These are phyloP conservation scores for Rubus idaeus DNA, from an alignment of 306 rosid genomes.

Conservation along the genomic window DNA sequence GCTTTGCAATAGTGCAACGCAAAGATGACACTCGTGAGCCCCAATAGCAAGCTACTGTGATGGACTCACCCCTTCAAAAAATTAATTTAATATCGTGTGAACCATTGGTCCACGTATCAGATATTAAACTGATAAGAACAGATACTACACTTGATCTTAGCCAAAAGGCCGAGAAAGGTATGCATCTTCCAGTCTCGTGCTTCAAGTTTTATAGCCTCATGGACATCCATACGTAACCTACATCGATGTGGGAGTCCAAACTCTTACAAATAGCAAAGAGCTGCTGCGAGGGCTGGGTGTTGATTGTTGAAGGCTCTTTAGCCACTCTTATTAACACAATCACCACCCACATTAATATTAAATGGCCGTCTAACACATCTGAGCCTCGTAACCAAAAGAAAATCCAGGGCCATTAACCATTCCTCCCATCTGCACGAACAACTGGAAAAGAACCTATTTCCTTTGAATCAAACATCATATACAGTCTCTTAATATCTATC, in stretches of 20 bases:
- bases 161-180: neutral
- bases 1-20: neutral
- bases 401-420: neutral
- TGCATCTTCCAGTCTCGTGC: neutral
- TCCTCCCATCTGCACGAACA: neutral
- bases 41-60: neutral
- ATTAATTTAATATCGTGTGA: neutral
- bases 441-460: neutral
- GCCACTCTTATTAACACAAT: neutral
- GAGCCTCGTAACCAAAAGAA: neutral
- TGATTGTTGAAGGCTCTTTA: neutral
- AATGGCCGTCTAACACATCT: neutral
- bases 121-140: neutral
- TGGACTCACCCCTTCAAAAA: neutral
- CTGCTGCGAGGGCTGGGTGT: neutral
- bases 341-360: neutral
- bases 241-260: neutral
- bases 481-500: neutral
- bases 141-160: neutral
- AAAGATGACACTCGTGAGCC: neutral
- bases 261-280: neutral
- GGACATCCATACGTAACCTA: too few species aligned
- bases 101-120: neutral
- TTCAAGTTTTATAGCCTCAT: rapidly evolving
- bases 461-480: neutral